Evolutionary conservation across 257 asterid genomes (phyloP), one percentile per base, ranked within the genome.

Genomic region (Misopates orontium): DNA sequence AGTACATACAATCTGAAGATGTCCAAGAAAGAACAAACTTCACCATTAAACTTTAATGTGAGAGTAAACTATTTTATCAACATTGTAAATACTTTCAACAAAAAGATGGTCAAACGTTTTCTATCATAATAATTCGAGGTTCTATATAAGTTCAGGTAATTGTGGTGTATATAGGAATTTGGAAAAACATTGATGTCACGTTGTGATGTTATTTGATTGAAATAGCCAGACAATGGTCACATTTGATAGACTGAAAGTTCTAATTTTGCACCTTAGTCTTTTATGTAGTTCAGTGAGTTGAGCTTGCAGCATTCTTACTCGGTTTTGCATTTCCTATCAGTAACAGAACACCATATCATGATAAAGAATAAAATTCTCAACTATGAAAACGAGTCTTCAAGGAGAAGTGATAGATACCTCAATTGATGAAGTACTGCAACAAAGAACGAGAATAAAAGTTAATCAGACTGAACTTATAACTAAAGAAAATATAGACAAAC

Each of bases 271-370:
- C 95, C 88, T 80, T 59, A 86, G 36, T 74, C 79, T 80, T 66
- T 82, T 80, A 39, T 75, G 82, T 36, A 72, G 71, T 78, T 86
- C 91, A 25, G 75, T 60, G 58, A 86, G 69, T 58, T 78, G 87
- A 53, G 73, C 77, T 72, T 73, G 88, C 80, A 86, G 78, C 40
- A 78, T 56, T 69, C 68, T 74, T 56, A 75, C 78, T 71, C 87
- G 85, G 73, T 64, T 83, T 59, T 77, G 80, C 84, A 82, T 74
- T 80, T 88, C 98, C 94, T 88, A 77, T 64, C 36, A 73, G 73
- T 22, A 74, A 44, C 62, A 73, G n/a, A 68, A 60, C 62, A 44
- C 61, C 47, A 50, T 32, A 48, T 51, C 56, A 51, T 66, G 17
- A 20, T 8, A 36, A 70, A 25, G 55, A 56, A 56, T 58, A 14